phyloP scores from a whole-genome alignment of 2,329 filamentous ascomycete species.

The Xylaria sp. region DNA sequence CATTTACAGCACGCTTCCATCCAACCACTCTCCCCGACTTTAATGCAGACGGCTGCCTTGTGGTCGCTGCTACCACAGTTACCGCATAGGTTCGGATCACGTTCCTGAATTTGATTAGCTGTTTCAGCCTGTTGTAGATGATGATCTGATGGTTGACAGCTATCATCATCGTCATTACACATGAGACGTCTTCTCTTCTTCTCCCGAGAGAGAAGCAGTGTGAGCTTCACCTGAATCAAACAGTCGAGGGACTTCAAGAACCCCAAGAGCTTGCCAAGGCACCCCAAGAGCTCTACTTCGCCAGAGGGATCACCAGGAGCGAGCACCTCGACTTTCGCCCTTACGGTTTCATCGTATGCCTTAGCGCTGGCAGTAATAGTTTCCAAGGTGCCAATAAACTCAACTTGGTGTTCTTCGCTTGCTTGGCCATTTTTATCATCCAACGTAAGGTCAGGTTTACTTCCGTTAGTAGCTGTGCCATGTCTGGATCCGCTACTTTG shows the following conservation, averaged over 20 bases:
- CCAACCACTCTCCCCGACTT: constrained; percentile 17
- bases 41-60: constrained; percentile 13
- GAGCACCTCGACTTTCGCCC: not conserved
- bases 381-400: not conserved
- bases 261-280: not conserved
- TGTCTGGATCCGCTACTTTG: not conserved
- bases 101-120: not conserved
- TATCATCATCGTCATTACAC: not conserved
- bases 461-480: not conserved
- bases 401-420: not conserved
- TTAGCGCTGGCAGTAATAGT: not conserved
- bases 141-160: not conserved
- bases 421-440: not conserved
- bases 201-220: not conserved
- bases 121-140: not conserved
- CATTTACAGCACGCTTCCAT: constrained; percentile 27
- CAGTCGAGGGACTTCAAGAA: not conserved
- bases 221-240: not conserved
- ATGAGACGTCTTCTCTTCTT: not conserved
- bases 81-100: not conserved
- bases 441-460: not conserved
- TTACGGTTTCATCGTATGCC: not conserved
- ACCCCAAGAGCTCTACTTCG: not conserved
- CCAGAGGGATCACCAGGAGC: not conserved
- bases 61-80: not conserved